Conservation (phyloP, 169 alveolate species). For the Eimeria falciformis region DNA sequence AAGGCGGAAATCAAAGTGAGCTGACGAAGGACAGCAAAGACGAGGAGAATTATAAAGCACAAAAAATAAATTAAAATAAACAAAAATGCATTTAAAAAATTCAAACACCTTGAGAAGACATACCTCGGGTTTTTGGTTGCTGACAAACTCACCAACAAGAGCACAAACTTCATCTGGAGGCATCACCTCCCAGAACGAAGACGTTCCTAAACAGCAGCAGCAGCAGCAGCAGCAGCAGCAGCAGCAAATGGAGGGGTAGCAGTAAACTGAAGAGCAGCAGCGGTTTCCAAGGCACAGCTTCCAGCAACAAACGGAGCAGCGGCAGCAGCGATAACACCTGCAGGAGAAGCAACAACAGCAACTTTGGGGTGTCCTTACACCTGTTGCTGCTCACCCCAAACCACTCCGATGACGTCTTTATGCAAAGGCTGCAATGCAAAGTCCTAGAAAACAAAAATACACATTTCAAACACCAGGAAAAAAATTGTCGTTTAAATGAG, state of each 20-base stretch:
- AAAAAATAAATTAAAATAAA: too few relatives aligned
- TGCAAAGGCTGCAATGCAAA: conserved; percentile 3
- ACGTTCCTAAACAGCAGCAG: not conserved
- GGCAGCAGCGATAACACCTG: too few relatives aligned
- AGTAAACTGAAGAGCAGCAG: too few relatives aligned
- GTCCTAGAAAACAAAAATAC: not conserved
- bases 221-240: not conserved
- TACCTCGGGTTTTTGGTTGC: not conserved
- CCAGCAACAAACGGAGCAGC: too few relatives aligned
- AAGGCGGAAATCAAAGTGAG: not conserved
- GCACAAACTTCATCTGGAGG: not conserved
- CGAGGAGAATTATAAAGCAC: too few relatives aligned
- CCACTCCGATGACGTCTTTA: conserved; percentile 13
- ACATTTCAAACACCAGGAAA: too few relatives aligned
- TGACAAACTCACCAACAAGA: not conserved
- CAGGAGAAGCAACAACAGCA: not conserved
- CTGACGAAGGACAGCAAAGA: not conserved
- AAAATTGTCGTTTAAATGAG: too few relatives aligned
- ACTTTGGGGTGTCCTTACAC: not conserved
- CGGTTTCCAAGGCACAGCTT: too few relatives aligned
- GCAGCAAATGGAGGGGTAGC: too few relatives aligned
- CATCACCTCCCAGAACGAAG: conserved; percentile 14
- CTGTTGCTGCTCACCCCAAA: conserved; percentile 13
- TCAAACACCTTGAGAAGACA: too few relatives aligned
- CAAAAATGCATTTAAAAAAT: too few relatives aligned